Evolutionary conservation across 1,284 basidiomycete species (phyloP).

Genomic region (Boletus sp.): DNA sequence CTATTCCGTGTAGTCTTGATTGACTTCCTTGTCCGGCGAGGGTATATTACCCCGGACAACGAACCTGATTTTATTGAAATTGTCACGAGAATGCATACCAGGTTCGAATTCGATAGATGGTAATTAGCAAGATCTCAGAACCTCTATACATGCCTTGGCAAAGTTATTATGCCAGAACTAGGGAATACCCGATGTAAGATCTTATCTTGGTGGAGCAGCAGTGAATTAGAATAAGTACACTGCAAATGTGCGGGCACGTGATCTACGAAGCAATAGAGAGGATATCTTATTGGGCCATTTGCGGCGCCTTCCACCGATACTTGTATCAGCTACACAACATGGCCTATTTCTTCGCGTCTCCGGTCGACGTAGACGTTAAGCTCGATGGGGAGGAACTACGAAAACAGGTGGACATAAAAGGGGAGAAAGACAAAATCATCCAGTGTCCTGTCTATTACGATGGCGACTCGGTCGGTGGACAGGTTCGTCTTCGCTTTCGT

Average conservation of each 20-base stretch:
- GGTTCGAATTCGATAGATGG: conserved; percentile 65
- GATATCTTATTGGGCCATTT: not conserved
- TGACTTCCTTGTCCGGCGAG: conserved; percentile 80
- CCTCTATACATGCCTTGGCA: too few species aligned
- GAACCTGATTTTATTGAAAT: conserved; percentile 76
- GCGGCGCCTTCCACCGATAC: not conserved
- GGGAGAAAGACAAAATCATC: conserved; percentile 76
- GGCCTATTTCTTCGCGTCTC: conserved; percentile 89
- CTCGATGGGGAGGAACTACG: conserved; percentile 83
- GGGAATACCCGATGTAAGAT: too few species aligned
- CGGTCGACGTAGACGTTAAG: conserved; percentile 89
- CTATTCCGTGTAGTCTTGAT: conserved; percentile 55
- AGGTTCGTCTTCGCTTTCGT: conserved; percentile 50
- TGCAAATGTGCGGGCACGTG: too few species aligned
- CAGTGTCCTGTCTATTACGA: conserved; percentile 95
- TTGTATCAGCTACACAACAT: conserved; percentile 32
- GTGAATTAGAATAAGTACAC: too few species aligned
- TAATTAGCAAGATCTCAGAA: not conserved
- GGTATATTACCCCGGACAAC: conserved; percentile 72
- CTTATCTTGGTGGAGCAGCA: too few species aligned
- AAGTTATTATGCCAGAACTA: not conserved
- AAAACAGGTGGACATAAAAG: conserved; percentile 72
- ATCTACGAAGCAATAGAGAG: too few species aligned
- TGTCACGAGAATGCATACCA: conserved; percentile 64
- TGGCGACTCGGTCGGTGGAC: conserved; percentile 84